phyloP scores from a whole-genome alignment of 2,329 filamentous ascomycete genomes.

The Claviceps sp. region DNA sequence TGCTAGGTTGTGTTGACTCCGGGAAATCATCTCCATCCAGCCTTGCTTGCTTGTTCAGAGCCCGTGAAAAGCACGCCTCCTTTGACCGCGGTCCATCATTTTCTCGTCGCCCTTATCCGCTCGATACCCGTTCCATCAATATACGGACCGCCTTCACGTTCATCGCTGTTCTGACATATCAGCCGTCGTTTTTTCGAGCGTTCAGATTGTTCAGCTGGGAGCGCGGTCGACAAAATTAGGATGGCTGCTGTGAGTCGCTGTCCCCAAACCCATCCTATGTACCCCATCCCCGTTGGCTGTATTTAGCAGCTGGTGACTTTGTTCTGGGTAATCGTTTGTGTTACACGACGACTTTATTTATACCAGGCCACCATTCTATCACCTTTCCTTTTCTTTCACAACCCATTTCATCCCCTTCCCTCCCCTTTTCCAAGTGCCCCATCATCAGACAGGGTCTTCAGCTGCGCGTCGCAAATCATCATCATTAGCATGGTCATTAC shows the following conservation, averaged over 20 bases:
- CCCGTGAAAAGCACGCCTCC: slow-evolving; percentile 19
- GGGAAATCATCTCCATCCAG: slow-evolving; percentile 22
- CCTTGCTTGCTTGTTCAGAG: slow-evolving; percentile 15
- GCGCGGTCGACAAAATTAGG: slow-evolving; percentile 21
- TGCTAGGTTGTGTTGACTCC: slow-evolving; percentile 6
- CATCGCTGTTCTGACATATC: not conserved
- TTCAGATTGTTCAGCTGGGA: slow-evolving; percentile 6
- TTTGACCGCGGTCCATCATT: slow-evolving; percentile 15
- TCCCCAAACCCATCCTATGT: slow-evolving; percentile 2
- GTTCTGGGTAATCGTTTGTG: not conserved
- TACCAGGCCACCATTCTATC: not conserved
- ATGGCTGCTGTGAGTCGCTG: slow-evolving; percentile 29
- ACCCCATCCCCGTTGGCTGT: slow-evolving; percentile 3
- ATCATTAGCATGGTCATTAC: not conserved
- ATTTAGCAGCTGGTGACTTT: slow-evolving; percentile 7
- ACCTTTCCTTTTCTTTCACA: slow-evolving; percentile 8
- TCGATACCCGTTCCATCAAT: slow-evolving; percentile 19
- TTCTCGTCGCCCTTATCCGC: slow-evolving; percentile 15
- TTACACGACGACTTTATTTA: not conserved
- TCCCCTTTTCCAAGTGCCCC: slow-evolving; percentile 1
- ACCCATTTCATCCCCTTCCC: not conserved
- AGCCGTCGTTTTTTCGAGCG: slow-evolving; percentile 1
- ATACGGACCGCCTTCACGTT: slow-evolving; percentile 10
- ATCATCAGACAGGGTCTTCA: not conserved
- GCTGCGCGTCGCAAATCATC: slow-evolving; percentile 1